Conservation (phyloP, 257 asterid genomes). For the Primulina huaijiensis region DNA sequence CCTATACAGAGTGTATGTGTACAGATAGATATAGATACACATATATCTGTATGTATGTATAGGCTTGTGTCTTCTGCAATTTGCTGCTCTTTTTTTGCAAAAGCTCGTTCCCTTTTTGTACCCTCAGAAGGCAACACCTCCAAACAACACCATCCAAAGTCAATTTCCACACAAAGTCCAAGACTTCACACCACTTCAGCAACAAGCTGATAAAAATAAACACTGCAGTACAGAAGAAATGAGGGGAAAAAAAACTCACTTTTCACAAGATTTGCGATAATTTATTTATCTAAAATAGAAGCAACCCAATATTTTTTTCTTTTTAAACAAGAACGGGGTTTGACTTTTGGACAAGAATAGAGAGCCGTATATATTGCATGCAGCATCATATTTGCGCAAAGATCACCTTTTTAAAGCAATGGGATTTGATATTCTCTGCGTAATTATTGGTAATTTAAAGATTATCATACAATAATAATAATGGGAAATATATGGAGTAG, state of each 20-base stretch:
- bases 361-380: slow-evolving; percentile 18
- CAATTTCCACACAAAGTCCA: slow-evolving; percentile 43
- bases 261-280: slow-evolving; percentile 20
- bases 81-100: slow-evolving; percentile 12
- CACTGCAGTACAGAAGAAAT: slow-evolving; percentile 8
- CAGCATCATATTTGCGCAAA: slow-evolving; percentile 14
- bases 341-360: slow-evolving; percentile 27
- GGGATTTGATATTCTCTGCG: background rate
- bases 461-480: background rate
- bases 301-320: background rate
- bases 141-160: slow-evolving; percentile 32
- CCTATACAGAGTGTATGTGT: slow-evolving; percentile 19
- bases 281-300: background rate
- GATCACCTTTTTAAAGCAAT: slow-evolving; percentile 14
- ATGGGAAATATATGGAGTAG: too few species aligned
- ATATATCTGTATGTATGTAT: background rate
- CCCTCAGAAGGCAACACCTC: slow-evolving; percentile 24
- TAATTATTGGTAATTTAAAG: slow-evolving; percentile 31
- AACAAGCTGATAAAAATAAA: slow-evolving; percentile 33
- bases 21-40: background rate
- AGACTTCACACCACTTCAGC: slow-evolving; percentile 32
- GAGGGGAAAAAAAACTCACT: background rate
- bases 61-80: slow-evolving; percentile 21
- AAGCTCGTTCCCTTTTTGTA: slow-evolving; percentile 1
- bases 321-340: background rate